These are phyloP conservation scores for Diplodia scrobiculata DNA, from an alignment of 2,329 filamentous ascomycete genomes.

Conservation along the genomic window DNA sequence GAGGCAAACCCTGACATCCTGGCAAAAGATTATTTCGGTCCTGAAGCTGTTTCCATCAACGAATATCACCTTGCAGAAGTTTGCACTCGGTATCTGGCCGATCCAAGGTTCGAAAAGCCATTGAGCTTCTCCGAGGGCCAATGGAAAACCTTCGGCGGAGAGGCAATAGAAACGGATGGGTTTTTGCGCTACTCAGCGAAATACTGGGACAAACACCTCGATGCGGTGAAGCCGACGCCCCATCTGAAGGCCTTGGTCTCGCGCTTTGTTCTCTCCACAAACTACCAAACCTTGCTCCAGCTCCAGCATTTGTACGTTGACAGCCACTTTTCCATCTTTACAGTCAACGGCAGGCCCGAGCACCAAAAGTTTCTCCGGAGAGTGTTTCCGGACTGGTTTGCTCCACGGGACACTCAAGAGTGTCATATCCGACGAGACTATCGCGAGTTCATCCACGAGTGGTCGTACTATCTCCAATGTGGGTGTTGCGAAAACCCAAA, in stretches of 20 bases:
- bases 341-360: not conserved
- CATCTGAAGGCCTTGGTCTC: not conserved
- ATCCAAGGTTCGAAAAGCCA: not conserved
- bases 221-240: slow-evolving; percentile 15
- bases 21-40: not conserved
- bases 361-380: not conserved
- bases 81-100: not conserved
- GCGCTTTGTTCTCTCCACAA: slow-evolving; percentile 26
- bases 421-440: slow-evolving; percentile 14
- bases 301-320: slow-evolving; percentile 24
- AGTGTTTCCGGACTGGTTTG: not conserved
- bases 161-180: slow-evolving; percentile 20
- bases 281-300: slow-evolving; percentile 30
- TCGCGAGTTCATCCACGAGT: slow-evolving; percentile 23
- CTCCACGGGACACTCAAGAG: not conserved
- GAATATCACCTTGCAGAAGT: not conserved
- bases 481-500: slow-evolving; percentile 13
- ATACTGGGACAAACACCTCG: slow-evolving; percentile 32
- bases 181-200: slow-evolving; percentile 30
- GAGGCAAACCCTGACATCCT: not conserved
- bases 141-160: not conserved
- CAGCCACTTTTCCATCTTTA: slow-evolving; percentile 10
- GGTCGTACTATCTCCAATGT: slow-evolving; percentile 18
- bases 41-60: not conserved
- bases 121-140: not conserved